Evolutionary conservation across 768 basidiomycete species (phyloP).

Genomic region (Infundibulicybe gibba): DNA sequence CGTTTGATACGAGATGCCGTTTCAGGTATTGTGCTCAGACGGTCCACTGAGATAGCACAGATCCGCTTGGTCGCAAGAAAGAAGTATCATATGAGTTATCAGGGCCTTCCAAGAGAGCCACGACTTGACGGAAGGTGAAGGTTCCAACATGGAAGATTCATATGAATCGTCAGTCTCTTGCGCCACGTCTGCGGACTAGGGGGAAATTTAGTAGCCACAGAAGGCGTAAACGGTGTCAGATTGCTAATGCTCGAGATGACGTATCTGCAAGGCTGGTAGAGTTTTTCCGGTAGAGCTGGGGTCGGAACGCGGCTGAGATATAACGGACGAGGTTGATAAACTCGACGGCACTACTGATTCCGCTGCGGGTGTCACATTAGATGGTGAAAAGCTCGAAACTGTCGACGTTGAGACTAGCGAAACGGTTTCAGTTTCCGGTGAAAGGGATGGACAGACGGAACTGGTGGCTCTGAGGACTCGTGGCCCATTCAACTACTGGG

Average conservation of each 20-base stretch:
- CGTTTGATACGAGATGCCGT: constrained; percentile 25
- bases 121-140: constrained; percentile 62
- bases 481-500: too few relatives aligned
- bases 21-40: constrained; percentile 42
- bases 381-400: constrained; percentile 7
- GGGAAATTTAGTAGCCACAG: constrained; percentile 29
- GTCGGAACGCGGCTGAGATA: constrained; percentile 17
- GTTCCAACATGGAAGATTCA: constrained; percentile 70
- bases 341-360: constrained; percentile 3
- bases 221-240: constrained; percentile 37
- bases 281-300: constrained; percentile 11
- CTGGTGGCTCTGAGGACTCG: constrained; percentile 10
- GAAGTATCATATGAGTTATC: constrained; percentile 77
- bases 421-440: constrained; percentile 5
- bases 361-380: constrained; percentile 13
- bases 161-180: constrained; percentile 66
- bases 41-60: constrained; percentile 39
- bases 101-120: constrained; percentile 52
- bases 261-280: constrained; percentile 16
- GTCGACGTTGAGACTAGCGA: neutral
- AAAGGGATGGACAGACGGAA: constrained; percentile 14
- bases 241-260: constrained; percentile 34
- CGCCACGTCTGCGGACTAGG: constrained; percentile 45
- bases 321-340: constrained; percentile 15
- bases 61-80: constrained; percentile 60